Evolutionary conservation across 192 early-diverging fungal genomes (phyloP), one percentile per base, ranked within the genome.

Genomic region (Dimargaris verticillata): DNA sequence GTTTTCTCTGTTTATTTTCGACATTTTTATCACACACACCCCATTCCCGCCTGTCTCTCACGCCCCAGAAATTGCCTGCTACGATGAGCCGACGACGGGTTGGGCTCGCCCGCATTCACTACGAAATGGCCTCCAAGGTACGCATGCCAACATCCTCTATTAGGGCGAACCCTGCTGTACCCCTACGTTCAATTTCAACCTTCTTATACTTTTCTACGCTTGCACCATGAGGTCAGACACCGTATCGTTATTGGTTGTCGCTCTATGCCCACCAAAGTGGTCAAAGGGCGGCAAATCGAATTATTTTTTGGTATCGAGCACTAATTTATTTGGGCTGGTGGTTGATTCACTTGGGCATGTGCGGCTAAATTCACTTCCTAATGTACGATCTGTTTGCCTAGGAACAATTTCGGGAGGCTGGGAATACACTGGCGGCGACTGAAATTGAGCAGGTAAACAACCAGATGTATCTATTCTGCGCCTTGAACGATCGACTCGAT

Each of bases 1-100:
- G 33, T 38, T 38, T 7, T 38, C 33, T 7, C n/a, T n/a, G n/a
- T n/a, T n/a, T n/a, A n/a, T n/a, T n/a, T n/a, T n/a, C n/a, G n/a
- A n/a, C n/a, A n/a, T 38, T 38, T 38, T 38, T 7, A 2, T 38
- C 2, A 38, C 33, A 38, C 33, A n/a, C n/a, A n/a, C n/a, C n/a
- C n/a, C n/a, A n/a, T 7, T 2, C 33, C 33, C 7, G 33, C 33
- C 33, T 5, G 33, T 7, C 7, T 38, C 33, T 38, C 33, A 38
- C 33, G 7, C 33, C 33, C 7, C 7, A 38, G 33, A 38, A 38
- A 38, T 7, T 2, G 3, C 46, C 46, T 20, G 12, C 25, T 15
- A 59, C 28, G 33, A 59, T 59, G 57, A 59, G 57, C 25, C 57
- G 57, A 6, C 57, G 57, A 9, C 38, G 57, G n/a, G 57, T 59